Percentiles rank a stretch among this genome's conserved stretches.
phyloP scores from a whole-genome alignment of 805 yeast species.

The Candida sphagnicola region DNA sequence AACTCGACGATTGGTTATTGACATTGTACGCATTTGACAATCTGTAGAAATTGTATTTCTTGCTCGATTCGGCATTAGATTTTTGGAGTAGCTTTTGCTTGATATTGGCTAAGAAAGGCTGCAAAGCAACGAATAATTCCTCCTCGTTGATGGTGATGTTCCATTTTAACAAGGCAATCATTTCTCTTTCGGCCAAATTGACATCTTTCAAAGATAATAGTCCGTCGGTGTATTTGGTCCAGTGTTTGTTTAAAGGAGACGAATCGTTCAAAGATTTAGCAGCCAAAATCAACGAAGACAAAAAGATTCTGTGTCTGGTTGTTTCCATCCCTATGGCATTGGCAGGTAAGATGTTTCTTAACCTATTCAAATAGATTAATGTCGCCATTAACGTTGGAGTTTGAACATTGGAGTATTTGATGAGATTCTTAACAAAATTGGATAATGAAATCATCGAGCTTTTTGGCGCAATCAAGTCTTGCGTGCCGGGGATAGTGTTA shows the following conservation, averaged over 20 bases:
- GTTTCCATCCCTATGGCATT: slow-evolving; percentile 90
- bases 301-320: slow-evolving; percentile 87
- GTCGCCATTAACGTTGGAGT: slow-evolving; percentile 94
- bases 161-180: slow-evolving; percentile 83
- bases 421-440: slow-evolving; percentile 67
- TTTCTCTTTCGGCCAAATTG: slow-evolving; percentile 86
- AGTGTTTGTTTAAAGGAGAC: slow-evolving; percentile 91
- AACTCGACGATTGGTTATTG: slow-evolving; percentile 8
- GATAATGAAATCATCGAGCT: slow-evolving; percentile 30
- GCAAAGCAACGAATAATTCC: slow-evolving; percentile 66
- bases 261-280: slow-evolving; percentile 93
- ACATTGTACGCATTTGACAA: slow-evolving; percentile 18
- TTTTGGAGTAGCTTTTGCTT: slow-evolving; percentile 44
- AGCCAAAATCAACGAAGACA: slow-evolving; percentile 85
- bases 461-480: background rate
- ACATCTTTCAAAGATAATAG: slow-evolving; percentile 72
- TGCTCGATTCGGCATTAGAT: slow-evolving; percentile 20
- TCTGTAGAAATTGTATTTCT: slow-evolving; percentile 28
- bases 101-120: slow-evolving; percentile 74
- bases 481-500: slow-evolving; percentile 3
- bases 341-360: slow-evolving; percentile 75
- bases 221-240: slow-evolving; percentile 92
- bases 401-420: slow-evolving; percentile 84
- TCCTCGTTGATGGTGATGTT: slow-evolving; percentile 64
- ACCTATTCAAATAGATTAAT: slow-evolving; percentile 73